phyloP scores from a whole-genome alignment of 2,329 filamentous ascomycete genomes.

The Phialophora expanda region DNA sequence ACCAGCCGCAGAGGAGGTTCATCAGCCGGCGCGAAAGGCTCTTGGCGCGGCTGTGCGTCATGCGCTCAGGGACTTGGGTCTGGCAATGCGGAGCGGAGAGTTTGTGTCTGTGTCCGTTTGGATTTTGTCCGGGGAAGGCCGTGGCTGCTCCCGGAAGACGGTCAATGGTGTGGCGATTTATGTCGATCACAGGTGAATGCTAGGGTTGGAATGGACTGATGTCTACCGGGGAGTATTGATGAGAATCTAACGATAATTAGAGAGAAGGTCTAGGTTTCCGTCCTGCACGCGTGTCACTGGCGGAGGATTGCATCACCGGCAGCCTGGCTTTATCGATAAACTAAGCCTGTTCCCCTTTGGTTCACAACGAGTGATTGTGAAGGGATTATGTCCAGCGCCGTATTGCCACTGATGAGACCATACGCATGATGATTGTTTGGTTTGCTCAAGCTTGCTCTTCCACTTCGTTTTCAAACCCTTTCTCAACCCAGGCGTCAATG shows the following conservation, averaged over 20 bases:
- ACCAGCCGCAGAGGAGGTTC: constrained; percentile 3
- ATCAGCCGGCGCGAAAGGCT: background rate
- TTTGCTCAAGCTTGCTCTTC: constrained; percentile 9
- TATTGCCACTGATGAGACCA: background rate
- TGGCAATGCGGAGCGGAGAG: constrained; percentile 7
- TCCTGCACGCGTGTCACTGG: constrained; percentile 14
- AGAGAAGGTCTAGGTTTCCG: constrained; percentile 11
- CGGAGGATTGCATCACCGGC: constrained; percentile 16
- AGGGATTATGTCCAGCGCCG: background rate
- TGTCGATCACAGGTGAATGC: constrained; percentile 2
- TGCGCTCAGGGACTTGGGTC: constrained; percentile 6
- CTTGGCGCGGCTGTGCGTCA: constrained; percentile 28
- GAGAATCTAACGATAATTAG: constrained; percentile 4
- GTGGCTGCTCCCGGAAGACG: background rate
- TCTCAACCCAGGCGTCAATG: background rate
- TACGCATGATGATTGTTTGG: background rate
- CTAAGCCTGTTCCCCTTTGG: background rate
- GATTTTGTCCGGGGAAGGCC: constrained; percentile 1
- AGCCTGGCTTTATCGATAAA: constrained; percentile 10
- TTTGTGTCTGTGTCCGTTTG: background rate
- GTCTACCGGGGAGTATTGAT: constrained; percentile 5
- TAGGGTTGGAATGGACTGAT: background rate
- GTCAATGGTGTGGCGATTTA: background rate
- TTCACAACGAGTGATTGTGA: background rate
- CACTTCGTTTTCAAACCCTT: constrained; percentile 2